phyloP scores from a whole-genome alignment of 371 early-diverging fungal genomes.

The Zychaea mexicana region DNA sequence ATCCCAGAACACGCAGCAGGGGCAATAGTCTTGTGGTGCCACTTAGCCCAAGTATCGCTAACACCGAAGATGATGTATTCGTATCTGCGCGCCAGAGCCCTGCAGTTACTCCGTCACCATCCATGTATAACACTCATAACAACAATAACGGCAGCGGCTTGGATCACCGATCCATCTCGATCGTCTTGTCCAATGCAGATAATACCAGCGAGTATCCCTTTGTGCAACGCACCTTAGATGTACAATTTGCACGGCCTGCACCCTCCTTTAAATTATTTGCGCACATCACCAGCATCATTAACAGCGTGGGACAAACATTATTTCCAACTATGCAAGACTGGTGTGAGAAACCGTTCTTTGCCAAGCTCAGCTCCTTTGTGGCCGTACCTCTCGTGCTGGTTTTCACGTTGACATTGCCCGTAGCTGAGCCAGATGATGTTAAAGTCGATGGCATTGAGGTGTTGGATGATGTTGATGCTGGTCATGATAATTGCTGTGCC shows the following conservation, averaged over 20 bases:
- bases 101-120: slow-evolving; percentile 15
- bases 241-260: slow-evolving; percentile 5
- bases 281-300: background rate
- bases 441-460: slow-evolving; percentile 39
- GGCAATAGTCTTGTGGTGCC: slow-evolving; percentile 12
- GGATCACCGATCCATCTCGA: slow-evolving; percentile 9
- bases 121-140: slow-evolving; percentile 8
- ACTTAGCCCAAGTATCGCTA: slow-evolving; percentile 20
- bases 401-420: slow-evolving; percentile 63
- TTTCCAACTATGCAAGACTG: slow-evolving; percentile 62
- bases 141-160: background rate
- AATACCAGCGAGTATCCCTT: background rate
- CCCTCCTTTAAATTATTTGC: background rate
- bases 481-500: no score
- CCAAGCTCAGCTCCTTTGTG: slow-evolving; percentile 50
- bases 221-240: slow-evolving; percentile 3
- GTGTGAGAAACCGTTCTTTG: slow-evolving; percentile 44
- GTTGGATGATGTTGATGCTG: slow-evolving; percentile 11
- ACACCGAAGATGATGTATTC: slow-evolving; percentile 29
- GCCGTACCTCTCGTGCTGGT: slow-evolving; percentile 58
- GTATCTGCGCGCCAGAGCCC: slow-evolving; percentile 33
- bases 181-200: slow-evolving; percentile 7
- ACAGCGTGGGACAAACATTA: slow-evolving; percentile 22
- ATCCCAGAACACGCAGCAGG: background rate
- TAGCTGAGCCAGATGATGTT: slow-evolving; percentile 48